Conservation (phyloP, 2,329 filamentous ascomycete species). For the Neobulgaria alba region DNA sequence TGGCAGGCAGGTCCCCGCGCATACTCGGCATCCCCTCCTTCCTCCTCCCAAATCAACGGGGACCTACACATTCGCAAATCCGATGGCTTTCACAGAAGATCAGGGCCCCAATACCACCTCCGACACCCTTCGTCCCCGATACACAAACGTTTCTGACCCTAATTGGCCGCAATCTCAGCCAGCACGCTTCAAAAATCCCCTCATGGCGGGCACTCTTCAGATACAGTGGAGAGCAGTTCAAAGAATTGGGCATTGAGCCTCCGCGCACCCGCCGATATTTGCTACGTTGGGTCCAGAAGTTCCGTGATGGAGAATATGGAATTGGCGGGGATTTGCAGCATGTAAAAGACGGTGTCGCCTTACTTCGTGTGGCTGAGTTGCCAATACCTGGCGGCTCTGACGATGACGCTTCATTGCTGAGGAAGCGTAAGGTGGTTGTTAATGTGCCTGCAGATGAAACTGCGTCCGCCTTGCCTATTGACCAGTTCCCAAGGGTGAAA, state of each 20-base stretch:
- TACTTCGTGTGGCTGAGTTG: slow-evolving; percentile 40
- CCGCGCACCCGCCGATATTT: slow-evolving; percentile 76
- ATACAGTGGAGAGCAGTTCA: slow-evolving; percentile 66
- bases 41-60: not conserved
- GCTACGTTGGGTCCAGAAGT: slow-evolving; percentile 79
- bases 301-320: slow-evolving; percentile 67
- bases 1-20: not conserved
- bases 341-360: slow-evolving; percentile 50
- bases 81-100: slow-evolving; percentile 9
- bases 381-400: slow-evolving; percentile 12
- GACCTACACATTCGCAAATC: not conserved
- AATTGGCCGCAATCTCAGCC: slow-evolving; percentile 78
- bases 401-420: slow-evolving; percentile 34
- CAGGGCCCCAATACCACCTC: slow-evolving; percentile 43
- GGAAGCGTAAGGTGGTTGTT: slow-evolving; percentile 45
- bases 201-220: slow-evolving; percentile 88
- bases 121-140: slow-evolving; percentile 81
- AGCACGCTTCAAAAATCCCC: slow-evolving; percentile 78
- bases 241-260: slow-evolving; percentile 78
- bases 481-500: slow-evolving; percentile 44
- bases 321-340: slow-evolving; percentile 73
- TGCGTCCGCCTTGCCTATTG: slow-evolving; percentile 25
- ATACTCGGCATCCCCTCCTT: not conserved
- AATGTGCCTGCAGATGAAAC: slow-evolving; percentile 42
- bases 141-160: slow-evolving; percentile 78